Evolutionary conservation across 169 alveolate genomes (phyloP), one percentile per base, ranked within the genome.

Genomic region (Toxoplasma gondii): DNA sequence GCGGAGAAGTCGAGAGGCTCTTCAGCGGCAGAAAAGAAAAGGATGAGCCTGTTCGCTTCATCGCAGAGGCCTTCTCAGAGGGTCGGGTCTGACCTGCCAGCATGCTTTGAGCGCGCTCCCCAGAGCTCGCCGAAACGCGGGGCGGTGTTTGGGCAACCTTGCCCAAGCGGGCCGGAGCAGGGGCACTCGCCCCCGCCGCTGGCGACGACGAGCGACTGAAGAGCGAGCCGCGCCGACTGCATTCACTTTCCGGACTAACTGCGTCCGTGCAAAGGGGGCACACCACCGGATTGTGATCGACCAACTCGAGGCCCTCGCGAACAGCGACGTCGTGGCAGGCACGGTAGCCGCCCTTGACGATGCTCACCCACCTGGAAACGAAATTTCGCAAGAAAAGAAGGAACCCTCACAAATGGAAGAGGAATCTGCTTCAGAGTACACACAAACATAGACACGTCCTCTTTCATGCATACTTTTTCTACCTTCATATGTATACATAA

Each of bases 331-430:
- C 92, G 70, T 96, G 96, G 82, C 96, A 95, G 64, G 94, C 96
- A 64, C 78, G 95, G 91, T 95, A 96, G 49, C 96, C 97, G 16
- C 97, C 96, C 82, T 95, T 95, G 41, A 94, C 96, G 88, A 95
- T 94, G 88, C 96, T 38, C 38, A 93, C 86, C 96, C 96, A 96
- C 93, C 96, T 69, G 97, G 64, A 7, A 49, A 36, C n/a, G n/a
- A 31, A 78, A 1, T 19, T 4, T 17, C 44, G n/a, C 44, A 19
- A 78, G n/a, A 78, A 41, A 31, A n/a, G 10, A 2, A 45, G 19
- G 45, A 34, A 31, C 34, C 34, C 16, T 22, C 5, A 69, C 82
- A 78, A 78, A 24, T 27, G 87, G 87, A 22, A 34, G 31, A 78
- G 87, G 39, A 78, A 22, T 78, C 39, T 27, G 27, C 27, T 17